Conservation (phyloP, 148 eudicot species). For the Vaccinium macrocarpon region DNA sequence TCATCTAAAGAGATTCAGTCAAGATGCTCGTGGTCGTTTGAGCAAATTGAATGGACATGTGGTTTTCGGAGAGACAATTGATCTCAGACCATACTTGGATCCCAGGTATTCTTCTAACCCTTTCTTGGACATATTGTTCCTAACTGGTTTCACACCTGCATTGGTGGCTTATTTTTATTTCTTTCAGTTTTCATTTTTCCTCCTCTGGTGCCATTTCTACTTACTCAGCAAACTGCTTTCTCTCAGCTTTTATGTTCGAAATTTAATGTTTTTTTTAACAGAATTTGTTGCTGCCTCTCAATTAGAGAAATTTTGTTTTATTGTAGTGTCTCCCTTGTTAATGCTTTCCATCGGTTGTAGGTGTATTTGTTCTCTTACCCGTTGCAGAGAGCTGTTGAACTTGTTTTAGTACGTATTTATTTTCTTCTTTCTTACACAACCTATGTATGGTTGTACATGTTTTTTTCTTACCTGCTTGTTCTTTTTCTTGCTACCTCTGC, state of each 20-base stretch:
- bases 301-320: background rate
- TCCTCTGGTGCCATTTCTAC: too few relatives aligned
- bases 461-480: background rate
- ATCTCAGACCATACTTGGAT: conserved; percentile 78
- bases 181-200: background rate
- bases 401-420: background rate
- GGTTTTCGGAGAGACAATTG: conserved; percentile 62
- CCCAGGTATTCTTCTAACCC: conserved; percentile 49
- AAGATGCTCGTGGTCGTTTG: conserved; percentile 88
- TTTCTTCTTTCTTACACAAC: background rate
- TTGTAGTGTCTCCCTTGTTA: background rate
- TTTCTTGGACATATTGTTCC: background rate
- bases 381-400: background rate
- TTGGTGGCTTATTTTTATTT: background rate
- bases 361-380: background rate
- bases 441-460: background rate
- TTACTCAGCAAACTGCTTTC: conserved; percentile 5
- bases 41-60: conserved; percentile 92
- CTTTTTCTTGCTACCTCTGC: background rate
- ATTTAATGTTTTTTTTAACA: background rate
- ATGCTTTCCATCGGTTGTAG: background rate
- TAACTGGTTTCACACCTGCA: background rate
- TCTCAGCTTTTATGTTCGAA: background rate
- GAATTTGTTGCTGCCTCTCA: background rate
- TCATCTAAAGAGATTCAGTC: conserved; percentile 89